phyloP scores from a whole-genome alignment of 768 basidiomycete species.

The Rubroboletus satanas region DNA sequence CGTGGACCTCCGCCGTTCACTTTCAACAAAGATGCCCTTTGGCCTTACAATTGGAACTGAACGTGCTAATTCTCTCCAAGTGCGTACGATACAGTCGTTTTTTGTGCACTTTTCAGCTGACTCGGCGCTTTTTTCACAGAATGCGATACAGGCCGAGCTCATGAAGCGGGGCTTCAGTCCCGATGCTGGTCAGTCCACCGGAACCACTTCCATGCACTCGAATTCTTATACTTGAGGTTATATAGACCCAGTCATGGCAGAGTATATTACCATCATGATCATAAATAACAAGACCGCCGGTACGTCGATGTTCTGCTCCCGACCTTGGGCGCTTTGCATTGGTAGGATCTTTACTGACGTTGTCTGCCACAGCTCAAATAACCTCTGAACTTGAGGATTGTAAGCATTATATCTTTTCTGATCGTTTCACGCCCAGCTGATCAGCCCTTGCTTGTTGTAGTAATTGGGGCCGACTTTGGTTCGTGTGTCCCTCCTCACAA shows the following conservation, averaged over 20 bases:
- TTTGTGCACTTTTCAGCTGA: constrained; percentile 14
- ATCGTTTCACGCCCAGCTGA: constrained; percentile 12
- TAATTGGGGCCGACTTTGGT: constrained; percentile 85
- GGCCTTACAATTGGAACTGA: constrained; percentile 78
- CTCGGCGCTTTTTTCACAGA: constrained; percentile 37
- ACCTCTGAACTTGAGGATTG: constrained; percentile 83
- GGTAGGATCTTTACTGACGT: constrained; percentile 1
- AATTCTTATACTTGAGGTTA: constrained; percentile 6
- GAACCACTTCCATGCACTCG: background rate
- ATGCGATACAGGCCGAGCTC: constrained; percentile 80
- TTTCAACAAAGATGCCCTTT: constrained; percentile 51
- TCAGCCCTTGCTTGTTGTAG: constrained; percentile 23
- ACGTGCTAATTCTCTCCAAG: constrained; percentile 68
- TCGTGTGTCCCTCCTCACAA: constrained; percentile 21
- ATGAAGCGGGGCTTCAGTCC: constrained; percentile 67
- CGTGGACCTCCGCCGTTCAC: constrained; percentile 22
- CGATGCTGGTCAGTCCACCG: constrained; percentile 58
- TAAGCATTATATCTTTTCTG: constrained; percentile 29
- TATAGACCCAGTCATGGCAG: constrained; percentile 85
- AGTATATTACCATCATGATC: constrained; percentile 93
- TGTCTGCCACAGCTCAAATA: constrained; percentile 62
- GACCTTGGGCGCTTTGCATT: background rate
- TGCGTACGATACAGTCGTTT: constrained; percentile 27
- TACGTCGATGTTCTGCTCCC: constrained; percentile 31
- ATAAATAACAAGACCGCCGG: constrained; percentile 86